A percentile compares a stretch with the other conserved stretches of the same genome.
Conservation (phyloP, 306 rosid genomes). For the Potentilla sterilis region DNA sequence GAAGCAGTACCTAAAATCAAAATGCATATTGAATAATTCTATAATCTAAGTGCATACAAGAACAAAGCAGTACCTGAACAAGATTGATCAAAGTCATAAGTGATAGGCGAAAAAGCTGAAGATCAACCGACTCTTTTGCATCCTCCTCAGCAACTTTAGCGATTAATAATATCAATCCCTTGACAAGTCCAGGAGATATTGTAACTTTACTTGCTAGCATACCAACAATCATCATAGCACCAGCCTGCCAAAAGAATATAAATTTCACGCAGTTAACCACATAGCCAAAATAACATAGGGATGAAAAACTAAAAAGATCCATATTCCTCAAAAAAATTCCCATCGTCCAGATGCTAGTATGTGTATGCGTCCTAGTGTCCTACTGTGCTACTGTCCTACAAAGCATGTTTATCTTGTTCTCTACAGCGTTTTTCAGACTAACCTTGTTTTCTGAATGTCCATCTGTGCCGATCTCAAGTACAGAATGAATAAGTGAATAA, state of each 20-base stretch:
- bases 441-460: constrained; percentile 79
- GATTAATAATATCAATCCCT: constrained; percentile 63
- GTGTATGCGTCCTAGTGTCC: neutral
- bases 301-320: neutral
- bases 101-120: constrained; percentile 73
- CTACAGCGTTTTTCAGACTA: constrained; percentile 19
- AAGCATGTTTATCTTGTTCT: neutral
- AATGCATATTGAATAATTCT: neutral
- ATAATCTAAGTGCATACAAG: constrained; percentile 4
- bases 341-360: neutral
- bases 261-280: neutral
- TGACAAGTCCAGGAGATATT: constrained; percentile 72
- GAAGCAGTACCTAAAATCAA: neutral
- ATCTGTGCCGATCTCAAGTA: constrained; percentile 58
- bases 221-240: constrained; percentile 85
- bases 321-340: neutral
- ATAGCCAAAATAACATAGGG: neutral
- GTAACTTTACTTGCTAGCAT: constrained; percentile 68
- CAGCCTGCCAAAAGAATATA: constrained; percentile 55
- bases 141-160: constrained; percentile 67
- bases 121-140: constrained; percentile 53
- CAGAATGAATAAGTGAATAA: constrained; percentile 69
- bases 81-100: constrained; percentile 75
- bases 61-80: constrained; percentile 69
- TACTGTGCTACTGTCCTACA: neutral